Evolutionary conservation across 768 basidiomycete species (phyloP), one percentile per base, ranked within the genome.

Genomic region (Termitomyces sp.): DNA sequence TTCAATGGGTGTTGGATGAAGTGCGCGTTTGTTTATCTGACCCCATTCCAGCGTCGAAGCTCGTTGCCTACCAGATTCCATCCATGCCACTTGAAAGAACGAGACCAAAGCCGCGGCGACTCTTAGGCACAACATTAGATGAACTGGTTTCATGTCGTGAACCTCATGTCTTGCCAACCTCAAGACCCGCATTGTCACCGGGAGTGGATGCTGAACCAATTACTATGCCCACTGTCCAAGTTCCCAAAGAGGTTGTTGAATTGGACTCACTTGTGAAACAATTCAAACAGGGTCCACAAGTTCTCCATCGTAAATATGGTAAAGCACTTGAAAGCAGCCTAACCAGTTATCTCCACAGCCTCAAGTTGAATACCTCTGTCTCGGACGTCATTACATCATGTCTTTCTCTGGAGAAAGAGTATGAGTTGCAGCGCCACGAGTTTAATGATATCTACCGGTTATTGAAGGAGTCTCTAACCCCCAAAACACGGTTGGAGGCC

Each of bases 1-100:
- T 66, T 21, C 65, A 66, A 53, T 14, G 10, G 1, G 52, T 53
- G 2, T 42, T 66, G 29, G 19, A 63, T 41, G 12, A 35, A 19
- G 41, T 29, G 2, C 44, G 41, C 19, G 10, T 8, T 16, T 32
- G 45, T n/a, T 21, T 12, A 23, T 12, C 44, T 5, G 17, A 21
- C 12, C 17, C 43, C 2, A 48, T 46, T 57, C 67, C 48, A 1
- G 32, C 6, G 11, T 8, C 31, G 11, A 47, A 47, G 12, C 3
- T 12, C 6, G 31, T 11, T 47, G 3, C 19, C 5, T 47, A 47
- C 12, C 46, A 31, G 12, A 3, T 47, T 47, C 29, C 46, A 47
- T 12, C n/a, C 10, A 31, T 46, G 45, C 11, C 3, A 47, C 29
- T 10, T 19, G 6, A 2, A 19, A 5, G 19, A 32, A 31, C 29